Base-by-base conservation (phyloP, 2,329 filamentous ascomycete species). In the Shiraia bambusicola region DNA sequence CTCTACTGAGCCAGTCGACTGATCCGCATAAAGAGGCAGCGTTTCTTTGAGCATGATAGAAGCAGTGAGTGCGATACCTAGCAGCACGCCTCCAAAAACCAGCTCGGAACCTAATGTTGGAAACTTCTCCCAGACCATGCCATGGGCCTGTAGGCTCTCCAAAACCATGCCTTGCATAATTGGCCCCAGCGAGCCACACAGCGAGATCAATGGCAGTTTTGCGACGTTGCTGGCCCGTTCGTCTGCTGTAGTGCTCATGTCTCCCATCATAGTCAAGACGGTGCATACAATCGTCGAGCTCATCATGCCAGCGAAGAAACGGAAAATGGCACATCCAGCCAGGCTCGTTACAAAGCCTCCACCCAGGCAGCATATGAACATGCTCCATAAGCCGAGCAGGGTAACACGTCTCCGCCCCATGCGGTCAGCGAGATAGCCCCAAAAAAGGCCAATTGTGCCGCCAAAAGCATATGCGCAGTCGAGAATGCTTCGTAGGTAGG, bases 391-490 rank as follows among this genome's bases (percentile, higher is more conserved):
- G n/a, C 73, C 73, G 14, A 67, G 44, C 34, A 76, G 49, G 4
- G 72, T 70, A n/a, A 74, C 64, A n/a, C 65, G 67, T 31, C 70
- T 65, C 6, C 73, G 64, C 22, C 73, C 73, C 47, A 69, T 55
- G 25, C 66, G 66, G 48, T 76, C 73, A 5, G 72, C 59, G 14
- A 72, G 59, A 38, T 68, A 69, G 16, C 73, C 73, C 72, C 72
- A 75, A 36, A 72, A 64, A 11, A 74, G 58, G 28, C 73, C 73
- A 29, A 61, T 66, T 24, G 70, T 69, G 29, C 70, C 69, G 16
- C 73, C 73, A 40, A 75, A 70, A 14, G 71, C 72, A 50, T 75
- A 76, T 15, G 72, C 70, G 58, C 72, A 74, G 40, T 75, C 71
- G 31, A 76, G 64, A n/a, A 75, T 69, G 38, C 72, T 73, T 37